Evolutionary conservation across 2,329 filamentous ascomycete species (phyloP).

Genomic region (Cordyceps javanica): DNA sequence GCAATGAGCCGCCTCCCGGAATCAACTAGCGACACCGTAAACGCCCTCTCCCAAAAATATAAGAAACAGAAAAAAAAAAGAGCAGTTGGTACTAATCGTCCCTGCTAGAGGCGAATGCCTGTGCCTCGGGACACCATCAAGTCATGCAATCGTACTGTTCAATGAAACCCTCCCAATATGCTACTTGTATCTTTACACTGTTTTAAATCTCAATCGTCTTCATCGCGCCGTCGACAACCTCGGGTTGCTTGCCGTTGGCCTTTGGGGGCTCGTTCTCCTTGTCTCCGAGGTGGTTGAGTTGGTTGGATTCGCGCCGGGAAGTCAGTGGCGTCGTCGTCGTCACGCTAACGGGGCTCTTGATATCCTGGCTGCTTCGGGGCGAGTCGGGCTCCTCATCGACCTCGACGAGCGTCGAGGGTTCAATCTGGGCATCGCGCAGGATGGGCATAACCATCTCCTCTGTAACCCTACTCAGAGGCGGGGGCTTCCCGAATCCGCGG

Average conservation of each 20-base stretch:
- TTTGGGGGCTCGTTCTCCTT: slow-evolving; percentile 32
- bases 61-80: background rate
- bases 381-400: slow-evolving; percentile 53
- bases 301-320: slow-evolving; percentile 28
- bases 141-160: slow-evolving; percentile 13
- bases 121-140: background rate
- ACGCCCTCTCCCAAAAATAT: no score
- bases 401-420: slow-evolving; percentile 48
- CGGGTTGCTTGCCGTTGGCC: slow-evolving; percentile 38
- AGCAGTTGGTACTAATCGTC: background rate
- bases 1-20: background rate
- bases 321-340: slow-evolving; percentile 21
- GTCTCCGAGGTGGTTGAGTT: slow-evolving; percentile 32
- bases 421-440: slow-evolving; percentile 30
- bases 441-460: slow-evolving; percentile 53
- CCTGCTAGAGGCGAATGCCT: background rate
- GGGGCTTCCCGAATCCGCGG: slow-evolving; percentile 60
- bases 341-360: slow-evolving; percentile 23
- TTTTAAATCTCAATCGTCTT: slow-evolving; percentile 57
- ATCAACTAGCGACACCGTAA: slow-evolving; percentile 6
- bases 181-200: slow-evolving; percentile 17
- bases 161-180: slow-evolving; percentile 4
- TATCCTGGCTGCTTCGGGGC: slow-evolving; percentile 41
- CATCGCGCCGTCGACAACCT: slow-evolving; percentile 45
- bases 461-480: slow-evolving; percentile 66